Base-by-base conservation (phyloP, 768 basidiomycete species). In the Fibroporia radiculosa region DNA sequence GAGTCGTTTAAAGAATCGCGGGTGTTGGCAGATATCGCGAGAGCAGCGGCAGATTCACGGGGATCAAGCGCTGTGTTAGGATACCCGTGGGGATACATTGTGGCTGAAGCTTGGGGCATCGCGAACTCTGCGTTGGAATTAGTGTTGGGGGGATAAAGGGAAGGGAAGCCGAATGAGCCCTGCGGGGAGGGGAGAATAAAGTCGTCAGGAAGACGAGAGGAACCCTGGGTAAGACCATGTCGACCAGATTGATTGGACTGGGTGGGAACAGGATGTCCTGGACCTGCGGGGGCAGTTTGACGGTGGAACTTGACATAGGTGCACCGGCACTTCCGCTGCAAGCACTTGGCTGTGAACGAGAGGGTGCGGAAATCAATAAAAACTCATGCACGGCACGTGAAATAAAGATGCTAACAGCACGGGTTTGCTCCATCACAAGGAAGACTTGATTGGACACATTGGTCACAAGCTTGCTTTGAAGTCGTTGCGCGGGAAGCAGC, bases 271-370 rank as follows among this genome's bases (percentile, higher is more conserved):
- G 68, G 63, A 53, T 88, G 85, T 8, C 84, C 84, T 8, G 84
- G 85, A 3, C 84, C 84, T 1, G 75, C 71, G 23, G 84, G 85
- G 0, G 84, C 84, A 0, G 86, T 88, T 57, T 87, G 86, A 12
- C 84, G 78, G 56, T 86, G 84, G 56, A 84, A 87, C 56, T 89
- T 86, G 61, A 87, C 79, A 52, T 78, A 89, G 0, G 85, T 89
- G 63, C 86, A 89, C 3, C 81, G 72, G 44, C 66, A 72, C 60
- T 84, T 86, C 45, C 82, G 77, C 42, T 81, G 71, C 1, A 77
- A 54, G 54, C 87, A 89, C 74, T 87, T 88, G 13, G 80, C 85
- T 87, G 57, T 2, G 18, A 20, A 14, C n/a, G 26, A 38, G 13
- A 23, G 33, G n/a, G 41, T 20, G 19, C 14, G 20, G n/a, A 10